These are phyloP conservation scores for Mucor plumbeus DNA, from an alignment of 371 early-diverging fungal genomes.

Conservation along the genomic window DNA sequence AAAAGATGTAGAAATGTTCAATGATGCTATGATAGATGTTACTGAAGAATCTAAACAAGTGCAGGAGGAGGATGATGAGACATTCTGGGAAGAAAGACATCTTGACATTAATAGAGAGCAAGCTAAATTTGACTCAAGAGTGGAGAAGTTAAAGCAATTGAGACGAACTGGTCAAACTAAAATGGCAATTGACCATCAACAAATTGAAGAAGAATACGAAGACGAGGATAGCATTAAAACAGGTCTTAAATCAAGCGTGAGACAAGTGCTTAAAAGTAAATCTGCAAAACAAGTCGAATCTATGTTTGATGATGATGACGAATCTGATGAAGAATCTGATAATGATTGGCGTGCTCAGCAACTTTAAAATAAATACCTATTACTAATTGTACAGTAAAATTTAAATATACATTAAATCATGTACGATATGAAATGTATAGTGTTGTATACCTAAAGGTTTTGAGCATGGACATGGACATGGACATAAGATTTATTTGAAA, in stretches of 20 bases:
- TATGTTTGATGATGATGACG: constrained; percentile 33
- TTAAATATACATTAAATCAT: not conserved
- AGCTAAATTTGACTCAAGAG: constrained; percentile 42
- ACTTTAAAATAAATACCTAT: constrained; percentile 19
- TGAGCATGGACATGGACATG: too few relatives aligned
- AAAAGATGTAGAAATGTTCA: constrained; percentile 40
- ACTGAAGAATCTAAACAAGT: constrained; percentile 30
- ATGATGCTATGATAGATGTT: constrained; percentile 46
- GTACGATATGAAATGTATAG: too few relatives aligned
- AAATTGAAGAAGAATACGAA: constrained; percentile 16
- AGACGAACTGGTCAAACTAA: constrained; percentile 18
- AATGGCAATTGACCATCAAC: constrained; percentile 4
- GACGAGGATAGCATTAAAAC: constrained; percentile 25
- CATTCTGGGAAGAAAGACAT: constrained; percentile 43
- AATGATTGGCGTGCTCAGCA: constrained; percentile 43
- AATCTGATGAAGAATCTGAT: constrained; percentile 23
- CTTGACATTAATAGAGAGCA: constrained; percentile 45
- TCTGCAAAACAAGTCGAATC: constrained; percentile 20
- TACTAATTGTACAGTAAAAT: constrained; percentile 1
- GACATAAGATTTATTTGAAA: too few relatives aligned
- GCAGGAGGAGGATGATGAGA: constrained; percentile 43
- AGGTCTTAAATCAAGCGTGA: constrained; percentile 30
- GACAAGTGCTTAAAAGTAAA: constrained; percentile 27
- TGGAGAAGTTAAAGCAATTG: constrained; percentile 40
- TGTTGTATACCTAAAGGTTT: too few relatives aligned